These are phyloP conservation scores for Stramenopiles sp. DNA, from an alignment of 352 stramenopile species.

Conservation along the genomic window DNA sequence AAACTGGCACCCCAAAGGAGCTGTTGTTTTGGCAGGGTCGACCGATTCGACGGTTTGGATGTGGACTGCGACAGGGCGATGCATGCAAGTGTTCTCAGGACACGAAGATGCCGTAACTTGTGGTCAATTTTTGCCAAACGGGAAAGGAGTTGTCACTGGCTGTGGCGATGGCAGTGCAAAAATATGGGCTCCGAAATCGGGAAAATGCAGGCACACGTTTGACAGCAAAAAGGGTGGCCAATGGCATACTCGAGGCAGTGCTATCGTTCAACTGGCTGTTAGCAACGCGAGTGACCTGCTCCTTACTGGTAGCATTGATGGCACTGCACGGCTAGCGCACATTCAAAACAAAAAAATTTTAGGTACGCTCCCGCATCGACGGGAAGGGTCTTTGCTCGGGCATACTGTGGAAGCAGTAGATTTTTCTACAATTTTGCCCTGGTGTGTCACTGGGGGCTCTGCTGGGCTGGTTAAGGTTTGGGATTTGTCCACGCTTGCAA, in stretches of 20 bases:
- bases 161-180: constrained; percentile 76
- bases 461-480: constrained; percentile 84
- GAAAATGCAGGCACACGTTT: constrained; percentile 68
- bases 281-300: constrained; percentile 29
- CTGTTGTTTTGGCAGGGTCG: constrained; percentile 60
- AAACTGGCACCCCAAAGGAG: constrained; percentile 61
- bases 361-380: constrained; percentile 45
- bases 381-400: constrained; percentile 31
- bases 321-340: constrained; percentile 70
- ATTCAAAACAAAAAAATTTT: constrained; percentile 78
- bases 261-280: constrained; percentile 48
- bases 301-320: constrained; percentile 76
- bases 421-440: constrained; percentile 76
- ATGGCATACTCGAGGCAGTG: constrained; percentile 65
- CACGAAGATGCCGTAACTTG: constrained; percentile 82
- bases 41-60: constrained; percentile 68
- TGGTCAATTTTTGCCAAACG: constrained; percentile 73
- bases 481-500: constrained; percentile 56
- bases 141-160: constrained; percentile 79
- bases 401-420: constrained; percentile 41
- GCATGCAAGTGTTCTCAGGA: constrained; percentile 90
- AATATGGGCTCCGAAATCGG: constrained; percentile 84
- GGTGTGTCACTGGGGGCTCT: constrained; percentile 76
- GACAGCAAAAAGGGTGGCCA: constrained; percentile 57
- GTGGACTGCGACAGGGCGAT: constrained; percentile 75